Base-by-base conservation (phyloP, 441 rosid genomes). In the Manihot esculenta region DNA sequence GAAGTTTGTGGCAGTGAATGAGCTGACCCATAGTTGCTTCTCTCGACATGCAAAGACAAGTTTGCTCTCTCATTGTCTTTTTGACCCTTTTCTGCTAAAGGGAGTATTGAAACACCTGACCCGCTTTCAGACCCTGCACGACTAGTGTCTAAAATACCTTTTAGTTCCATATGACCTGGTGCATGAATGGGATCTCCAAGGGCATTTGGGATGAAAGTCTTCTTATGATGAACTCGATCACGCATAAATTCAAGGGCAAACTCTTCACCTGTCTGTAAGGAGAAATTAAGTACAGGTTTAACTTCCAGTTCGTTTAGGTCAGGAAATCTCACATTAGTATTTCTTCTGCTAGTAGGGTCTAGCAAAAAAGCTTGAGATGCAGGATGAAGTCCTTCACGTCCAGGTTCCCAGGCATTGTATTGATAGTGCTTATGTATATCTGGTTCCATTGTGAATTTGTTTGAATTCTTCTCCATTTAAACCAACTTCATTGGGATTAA, bases 201-300 rank as follows among this genome's bases (percentile, higher is more conserved):
- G 72, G 74, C 62, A 72, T 78, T 83, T 26, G 87, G 90, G 68
- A 80, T 66, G 56, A 64, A 76, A 57, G 84, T 89, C 71, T 72
- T 84, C 76, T 76, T 78, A 69, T 85, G 81, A 81, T 78, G 78
- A 26, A 82, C 90, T 70, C 96, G 85, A 74, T 91, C 97, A 69
- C 87, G 86, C 95, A 92, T 92, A 80, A 94, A 94, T 79, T 94
- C 99, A 66, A 94, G 83, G 77, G 96, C 87, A 79, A 94, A 94
- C 79, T 94, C 99, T 80, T 94, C 99, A 14, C 99, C 99, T 2
- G 97, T 94, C 78, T 86, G 94, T 75, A 92, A 86, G 72, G 99
- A 94, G 85, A 70, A 94, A 84, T 89, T 90, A 50, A 58, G 92
- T 33, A 87, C 97, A 20, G 97, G 92, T 73, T 85, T 89, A 70